These are phyloP conservation scores for Neodidymelliopsis sp. DNA, from an alignment of 2,329 filamentous ascomycete genomes.

Conservation along the genomic window DNA sequence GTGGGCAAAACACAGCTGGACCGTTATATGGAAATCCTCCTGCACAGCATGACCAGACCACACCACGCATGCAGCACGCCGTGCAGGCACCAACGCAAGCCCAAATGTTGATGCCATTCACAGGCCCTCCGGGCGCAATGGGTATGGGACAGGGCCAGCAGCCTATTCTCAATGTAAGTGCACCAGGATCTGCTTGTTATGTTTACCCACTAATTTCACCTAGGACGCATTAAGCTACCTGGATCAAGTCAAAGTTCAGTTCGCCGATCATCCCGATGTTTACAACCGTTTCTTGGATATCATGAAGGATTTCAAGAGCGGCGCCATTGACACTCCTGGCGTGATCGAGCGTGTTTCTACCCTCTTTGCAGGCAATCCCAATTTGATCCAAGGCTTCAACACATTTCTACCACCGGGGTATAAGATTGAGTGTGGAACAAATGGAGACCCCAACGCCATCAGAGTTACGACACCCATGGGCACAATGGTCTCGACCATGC, in stretches of 20 bases:
- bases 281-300: slow-evolving; percentile 98
- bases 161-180: slow-evolving; percentile 72
- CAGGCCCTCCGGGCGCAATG: slow-evolving; percentile 57
- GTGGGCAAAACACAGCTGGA: slow-evolving; percentile 66
- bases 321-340: slow-evolving; percentile 97
- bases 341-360: slow-evolving; percentile 97
- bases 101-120: slow-evolving; percentile 60
- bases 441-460: slow-evolving; percentile 94
- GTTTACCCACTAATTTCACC: slow-evolving; percentile 16
- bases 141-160: slow-evolving; percentile 79
- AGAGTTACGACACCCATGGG: slow-evolving; percentile 96
- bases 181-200: slow-evolving; percentile 4
- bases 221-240: slow-evolving; percentile 90
- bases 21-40: slow-evolving; percentile 76
- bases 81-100: slow-evolving; percentile 62
- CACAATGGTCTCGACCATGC: slow-evolving; percentile 92
- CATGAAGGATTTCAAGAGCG: slow-evolving; percentile 99
- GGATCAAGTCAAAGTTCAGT: slow-evolving; percentile 98
- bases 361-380: slow-evolving; percentile 93
- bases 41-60: slow-evolving; percentile 63
- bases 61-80: slow-evolving; percentile 67
- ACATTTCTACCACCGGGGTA: slow-evolving; percentile 96
- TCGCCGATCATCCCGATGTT: slow-evolving; percentile 94
- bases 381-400: slow-evolving; percentile 96
- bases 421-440: slow-evolving; percentile 92